Percentiles rank a stretch among this genome's conserved stretches.
phyloP scores from a whole-genome alignment of 2,329 filamentous ascomycete species.

The Ascochyta koolunga region DNA sequence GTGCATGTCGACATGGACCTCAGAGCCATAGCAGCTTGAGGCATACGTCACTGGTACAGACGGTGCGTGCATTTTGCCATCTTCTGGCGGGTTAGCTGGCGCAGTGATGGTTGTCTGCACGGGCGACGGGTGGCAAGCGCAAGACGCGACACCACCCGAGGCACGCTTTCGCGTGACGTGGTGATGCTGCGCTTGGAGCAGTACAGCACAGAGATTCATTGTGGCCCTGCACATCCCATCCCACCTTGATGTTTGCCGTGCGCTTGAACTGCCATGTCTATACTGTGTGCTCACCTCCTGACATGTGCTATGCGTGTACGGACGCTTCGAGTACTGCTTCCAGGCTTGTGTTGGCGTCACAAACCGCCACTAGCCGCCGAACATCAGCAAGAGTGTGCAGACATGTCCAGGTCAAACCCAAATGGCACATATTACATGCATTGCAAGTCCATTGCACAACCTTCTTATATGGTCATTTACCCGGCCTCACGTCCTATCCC shows the following conservation, averaged over 20 bases:
- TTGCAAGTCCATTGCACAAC: too few species aligned
- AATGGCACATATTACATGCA: too few species aligned
- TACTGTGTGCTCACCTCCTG: background rate
- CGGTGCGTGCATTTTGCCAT: constrained; percentile 37
- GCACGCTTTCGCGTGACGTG: constrained; percentile 22
- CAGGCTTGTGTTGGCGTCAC: too few species aligned
- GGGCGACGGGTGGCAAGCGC: constrained; percentile 8
- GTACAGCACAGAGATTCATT: background rate
- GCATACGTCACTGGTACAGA: constrained; percentile 16
- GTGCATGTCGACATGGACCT: constrained; percentile 58
- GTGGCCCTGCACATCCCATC: background rate
- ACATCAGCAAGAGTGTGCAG: too few species aligned
- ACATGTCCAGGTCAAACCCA: too few species aligned
- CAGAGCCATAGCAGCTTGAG: constrained; percentile 67
- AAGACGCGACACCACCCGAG: constrained; percentile 8
- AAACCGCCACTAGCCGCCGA: too few species aligned
- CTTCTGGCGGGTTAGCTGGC: constrained; percentile 5
- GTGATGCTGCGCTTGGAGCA: background rate
- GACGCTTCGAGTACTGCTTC: too few species aligned
- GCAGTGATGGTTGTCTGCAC: background rate
- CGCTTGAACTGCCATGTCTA: background rate
- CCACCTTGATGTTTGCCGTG: background rate
- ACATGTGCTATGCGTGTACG: too few species aligned
- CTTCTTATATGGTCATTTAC: too few species aligned
- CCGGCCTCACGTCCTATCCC: background rate